Base-by-base conservation (phyloP, 2,329 filamentous ascomycete genomes). In the Cladosporium phlei region DNA sequence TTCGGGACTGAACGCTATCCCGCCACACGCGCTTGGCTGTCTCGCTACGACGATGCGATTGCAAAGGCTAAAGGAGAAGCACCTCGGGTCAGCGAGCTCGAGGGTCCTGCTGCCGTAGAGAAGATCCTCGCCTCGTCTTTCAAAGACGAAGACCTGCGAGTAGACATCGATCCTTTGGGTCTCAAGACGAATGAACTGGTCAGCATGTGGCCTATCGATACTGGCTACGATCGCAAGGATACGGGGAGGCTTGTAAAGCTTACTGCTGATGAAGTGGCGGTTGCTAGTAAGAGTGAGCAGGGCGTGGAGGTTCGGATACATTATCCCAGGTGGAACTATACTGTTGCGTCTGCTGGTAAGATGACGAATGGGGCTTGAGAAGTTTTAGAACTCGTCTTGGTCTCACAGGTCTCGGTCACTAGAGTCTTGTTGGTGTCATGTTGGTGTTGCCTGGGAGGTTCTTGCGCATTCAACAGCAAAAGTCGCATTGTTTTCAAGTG, bases 311-410 rank as follows among this genome's bases (percentile, higher is more conserved):
- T 56, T 10, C 40, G 43, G 0, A 35, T 66, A 5, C 64, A 67
- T 38, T 67, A 66, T 46, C 64, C 65, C 0, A 55, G 63, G 6
- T 67, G 63, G 61, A 66, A 66, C 29, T 66, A 62, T 46, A 55
- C 53, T 11, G 59, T 67, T 42, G 46, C 33, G 9, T 27, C 34
- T 17, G 27, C n/a, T n/a, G n/a, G n/a, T n/a, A n/a, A n/a, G n/a
- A n/a, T n/a, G n/a, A n/a, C n/a, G n/a, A n/a, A n/a, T n/a, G n/a
- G n/a, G n/a, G n/a, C n/a, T n/a, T n/a, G n/a, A n/a, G n/a, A n/a
- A n/a, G n/a, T n/a, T n/a, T n/a, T n/a, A n/a, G n/a, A n/a, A n/a
- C n/a, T n/a, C n/a, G n/a, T n/a, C n/a, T n/a, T n/a, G n/a, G n/a
- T n/a, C n/a, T n/a, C n/a, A n/a, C n/a, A n/a, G n/a, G n/a, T n/a